Conservation (phyloP, 202 grass and related monocot species). For the Zizania palustris region DNA sequence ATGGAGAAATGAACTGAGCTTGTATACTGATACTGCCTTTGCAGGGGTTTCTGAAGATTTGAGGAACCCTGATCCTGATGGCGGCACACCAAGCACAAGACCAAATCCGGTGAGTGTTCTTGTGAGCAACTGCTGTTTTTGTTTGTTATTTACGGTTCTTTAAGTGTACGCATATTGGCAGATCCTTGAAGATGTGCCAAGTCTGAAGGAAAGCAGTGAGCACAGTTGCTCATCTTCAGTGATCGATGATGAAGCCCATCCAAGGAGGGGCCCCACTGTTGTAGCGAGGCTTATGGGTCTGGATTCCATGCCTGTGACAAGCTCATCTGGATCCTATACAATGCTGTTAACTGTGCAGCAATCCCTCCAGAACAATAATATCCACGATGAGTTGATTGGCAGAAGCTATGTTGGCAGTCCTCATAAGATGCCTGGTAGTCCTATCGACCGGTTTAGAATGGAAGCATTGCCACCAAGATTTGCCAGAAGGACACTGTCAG, state of each 20-base stretch:
- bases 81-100: slow-evolving; percentile 34
- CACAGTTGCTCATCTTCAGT: slow-evolving; percentile 71
- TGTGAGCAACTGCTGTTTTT: not conserved
- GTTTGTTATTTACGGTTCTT: slow-evolving; percentile 22
- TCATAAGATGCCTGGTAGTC: slow-evolving; percentile 83
- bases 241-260: slow-evolving; percentile 60
- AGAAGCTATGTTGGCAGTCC: slow-evolving; percentile 48
- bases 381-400: slow-evolving; percentile 39
- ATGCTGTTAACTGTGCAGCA: slow-evolving; percentile 36
- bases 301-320: slow-evolving; percentile 74
- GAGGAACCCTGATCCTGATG: slow-evolving; percentile 41
- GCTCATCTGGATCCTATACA: slow-evolving; percentile 53
- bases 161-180: slow-evolving; percentile 42
- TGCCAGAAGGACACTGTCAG: slow-evolving; percentile 58
- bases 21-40: slow-evolving; percentile 7
- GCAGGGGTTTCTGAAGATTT: slow-evolving; percentile 50
- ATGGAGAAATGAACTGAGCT: slow-evolving; percentile 7
- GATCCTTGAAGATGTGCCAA: slow-evolving; percentile 58
- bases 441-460: slow-evolving; percentile 78
- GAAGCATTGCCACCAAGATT: slow-evolving; percentile 64
- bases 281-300: slow-evolving; percentile 97
- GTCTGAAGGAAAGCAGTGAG: slow-evolving; percentile 63
- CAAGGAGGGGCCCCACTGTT: slow-evolving; percentile 61
- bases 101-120: slow-evolving; percentile 53
- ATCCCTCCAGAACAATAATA: slow-evolving; percentile 31